Base-by-base conservation (phyloP, 1,139 yeast genomes). In the Ashbya aceris region DNA sequence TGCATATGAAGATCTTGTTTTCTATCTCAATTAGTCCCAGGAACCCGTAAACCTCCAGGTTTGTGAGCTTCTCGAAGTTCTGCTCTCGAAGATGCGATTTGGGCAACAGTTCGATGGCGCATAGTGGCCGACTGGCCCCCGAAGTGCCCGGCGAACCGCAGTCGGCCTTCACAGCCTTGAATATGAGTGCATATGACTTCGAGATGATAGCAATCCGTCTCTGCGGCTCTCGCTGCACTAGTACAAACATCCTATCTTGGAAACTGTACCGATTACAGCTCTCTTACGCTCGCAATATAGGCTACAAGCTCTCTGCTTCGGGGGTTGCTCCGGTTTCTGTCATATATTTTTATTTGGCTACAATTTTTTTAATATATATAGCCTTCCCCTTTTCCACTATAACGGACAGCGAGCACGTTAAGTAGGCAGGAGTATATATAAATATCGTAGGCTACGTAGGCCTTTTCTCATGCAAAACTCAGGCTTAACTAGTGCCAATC, bases 21-120 rank as follows among this genome's bases (percentile, higher is more conserved):
- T 74, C 79, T 30, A 85, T 71, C 46, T 76, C 76, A 33, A 89
- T 81, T 39, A 93, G 66, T 0, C 99, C 99, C 17, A 91, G 64
- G 54, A 93, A 86, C 1, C 99, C 98, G 52, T 68, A 71, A 13
- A 84, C 72, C 23, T 81, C 81, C 14, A 76, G 69, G 27, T 70
- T 68, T 12, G 81, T 64, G 29, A 87, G 65, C 26, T 63, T 56
- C 47, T 67, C 70, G 58, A 67, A 81, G 10, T 54, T 49, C 36
- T 52, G 52, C 28, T 47, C 41, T 29, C 45, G 47, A 35, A 60
- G 39, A 12, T 53, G 51, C n/a, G 45, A 39, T 37, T 50, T 56
- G 6, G 53, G 58, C n/a, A 57, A 43, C 29, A 60, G 45, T 39
- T 58, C 61, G 38, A 60, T 49, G 7, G 61, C 55, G 46, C 64